A percentile compares a stretch with the other conserved stretches of the same genome.
Conservation (phyloP, 352 stramenopile species). For the Phytophthora rubi region DNA sequence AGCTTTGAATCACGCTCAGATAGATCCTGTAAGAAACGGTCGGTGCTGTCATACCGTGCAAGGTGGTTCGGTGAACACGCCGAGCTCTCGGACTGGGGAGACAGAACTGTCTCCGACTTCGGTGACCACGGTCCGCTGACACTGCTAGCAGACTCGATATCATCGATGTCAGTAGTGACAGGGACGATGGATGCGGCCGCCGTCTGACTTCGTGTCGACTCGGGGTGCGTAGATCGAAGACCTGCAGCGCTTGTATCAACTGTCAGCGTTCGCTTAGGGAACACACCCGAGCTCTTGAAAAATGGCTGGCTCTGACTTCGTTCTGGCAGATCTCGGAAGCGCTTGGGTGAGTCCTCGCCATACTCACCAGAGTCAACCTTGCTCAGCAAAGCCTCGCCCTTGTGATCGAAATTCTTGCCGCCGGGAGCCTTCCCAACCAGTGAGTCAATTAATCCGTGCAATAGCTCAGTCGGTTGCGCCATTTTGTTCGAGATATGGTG, state of each 20-base stretch:
- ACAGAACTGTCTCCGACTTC: slow-evolving; percentile 61
- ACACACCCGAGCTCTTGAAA: slow-evolving; percentile 33
- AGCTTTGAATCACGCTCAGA: slow-evolving; percentile 79
- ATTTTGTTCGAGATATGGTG: slow-evolving; percentile 78
- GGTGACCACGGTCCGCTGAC: slow-evolving; percentile 58
- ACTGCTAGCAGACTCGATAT: slow-evolving; percentile 34
- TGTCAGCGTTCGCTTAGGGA: slow-evolving; percentile 47
- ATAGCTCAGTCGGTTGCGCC: slow-evolving; percentile 63
- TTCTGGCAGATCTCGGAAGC: slow-evolving; percentile 35
- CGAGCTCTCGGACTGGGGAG: slow-evolving; percentile 66
- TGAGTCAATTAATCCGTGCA: slow-evolving; percentile 75
- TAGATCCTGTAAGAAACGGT: slow-evolving; percentile 71
- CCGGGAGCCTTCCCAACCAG: slow-evolving; percentile 69
- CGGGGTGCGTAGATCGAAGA: slow-evolving; percentile 18
- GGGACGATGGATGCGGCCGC: slow-evolving; percentile 19
- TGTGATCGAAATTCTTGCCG: slow-evolving; percentile 37
- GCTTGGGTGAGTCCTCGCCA: slow-evolving; percentile 26
- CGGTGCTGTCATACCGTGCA: slow-evolving; percentile 77
- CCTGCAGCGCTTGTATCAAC: slow-evolving; percentile 48
- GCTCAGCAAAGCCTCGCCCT: slow-evolving; percentile 46
- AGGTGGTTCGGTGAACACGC: slow-evolving; percentile 61
- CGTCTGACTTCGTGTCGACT: slow-evolving; percentile 12
- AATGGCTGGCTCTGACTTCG: slow-evolving; percentile 52
- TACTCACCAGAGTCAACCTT: slow-evolving; percentile 23
- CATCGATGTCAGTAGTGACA: slow-evolving; percentile 29